phyloP scores from a whole-genome alignment of 1,284 basidiomycete species.

The Ceratobasidium sp. region DNA sequence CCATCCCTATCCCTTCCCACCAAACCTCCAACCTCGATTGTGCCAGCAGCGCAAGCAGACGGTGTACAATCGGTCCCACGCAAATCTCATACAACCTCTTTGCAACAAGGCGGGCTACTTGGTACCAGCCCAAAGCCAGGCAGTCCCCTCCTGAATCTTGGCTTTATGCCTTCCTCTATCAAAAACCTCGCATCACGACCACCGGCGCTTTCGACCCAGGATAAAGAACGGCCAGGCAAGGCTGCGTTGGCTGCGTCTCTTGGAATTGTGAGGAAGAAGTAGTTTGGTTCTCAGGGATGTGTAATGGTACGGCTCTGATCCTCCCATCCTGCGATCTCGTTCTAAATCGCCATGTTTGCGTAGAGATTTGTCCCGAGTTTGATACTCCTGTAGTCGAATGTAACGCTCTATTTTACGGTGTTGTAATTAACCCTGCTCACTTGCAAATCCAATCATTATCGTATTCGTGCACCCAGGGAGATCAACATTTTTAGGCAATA shows the following conservation, averaged over 20 bases:
- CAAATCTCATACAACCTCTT: background rate
- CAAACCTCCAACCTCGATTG: conserved; percentile 35
- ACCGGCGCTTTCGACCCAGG: conserved; percentile 22
- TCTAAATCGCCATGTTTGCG: too few species aligned
- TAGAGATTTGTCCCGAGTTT: background rate
- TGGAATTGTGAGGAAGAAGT: conserved; percentile 31
- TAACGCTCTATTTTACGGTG: too few species aligned
- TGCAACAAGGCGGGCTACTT: too few species aligned
- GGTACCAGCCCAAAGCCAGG: background rate
- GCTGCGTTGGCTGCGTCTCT: conserved; percentile 25
- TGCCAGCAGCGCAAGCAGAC: conserved; percentile 12
- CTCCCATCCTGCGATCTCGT: too few species aligned
- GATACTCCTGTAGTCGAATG: too few species aligned
- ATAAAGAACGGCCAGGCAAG: conserved; percentile 23
- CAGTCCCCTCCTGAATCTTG: conserved; percentile 13
- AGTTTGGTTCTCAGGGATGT: background rate
- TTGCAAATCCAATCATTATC: background rate
- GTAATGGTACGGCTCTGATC: too few species aligned
- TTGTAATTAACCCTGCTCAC: background rate
- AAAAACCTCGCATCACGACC: conserved; percentile 21
- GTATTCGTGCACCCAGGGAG: too few species aligned
- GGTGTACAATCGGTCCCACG: conserved; percentile 28
- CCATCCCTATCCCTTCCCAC: conserved; percentile 8
- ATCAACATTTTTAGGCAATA: too few species aligned
- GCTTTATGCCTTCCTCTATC: conserved; percentile 9